Evolutionary conservation across 345 rosid genomes (phyloP).

Genomic region (Tarenaya hassleriana): DNA sequence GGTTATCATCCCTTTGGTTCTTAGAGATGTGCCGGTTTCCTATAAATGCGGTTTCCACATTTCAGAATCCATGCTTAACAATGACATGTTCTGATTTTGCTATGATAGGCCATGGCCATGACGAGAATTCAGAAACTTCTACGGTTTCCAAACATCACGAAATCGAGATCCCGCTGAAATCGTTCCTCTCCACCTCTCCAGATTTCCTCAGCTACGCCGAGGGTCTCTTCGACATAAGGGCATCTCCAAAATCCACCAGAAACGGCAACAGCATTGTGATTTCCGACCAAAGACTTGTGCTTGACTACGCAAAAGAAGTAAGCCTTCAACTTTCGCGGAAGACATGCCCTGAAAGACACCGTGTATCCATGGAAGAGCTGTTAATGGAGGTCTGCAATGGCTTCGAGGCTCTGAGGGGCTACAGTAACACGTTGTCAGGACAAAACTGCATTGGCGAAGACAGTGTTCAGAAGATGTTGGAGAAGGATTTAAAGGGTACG

Average conservation of each 20-base stretch:
- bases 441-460: conserved; percentile 27
- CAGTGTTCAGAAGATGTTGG: conserved; percentile 36
- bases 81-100: neutral
- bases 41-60: no score
- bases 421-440: conserved; percentile 26
- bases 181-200: conserved; percentile 40
- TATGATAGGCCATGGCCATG: conserved; percentile 37
- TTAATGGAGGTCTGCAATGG: conserved; percentile 50
- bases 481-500: conserved; percentile 43
- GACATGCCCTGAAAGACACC: conserved; percentile 23
- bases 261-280: conserved; percentile 9
- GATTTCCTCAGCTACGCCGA: conserved; percentile 44
- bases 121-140: neutral
- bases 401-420: conserved; percentile 40
- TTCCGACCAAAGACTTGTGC: conserved; percentile 34
- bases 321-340: conserved; percentile 32
- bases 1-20: conserved; percentile 34
- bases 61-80: neutral
- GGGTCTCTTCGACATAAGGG: conserved; percentile 34
- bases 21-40: no score
- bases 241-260: conserved; percentile 8
- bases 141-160: neutral
- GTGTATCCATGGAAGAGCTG: conserved; percentile 42
- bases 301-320: conserved; percentile 67
- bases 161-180: conserved; percentile 26